phyloP scores from a whole-genome alignment of 108 stramenopile species.

The Skeletonema costatum region DNA sequence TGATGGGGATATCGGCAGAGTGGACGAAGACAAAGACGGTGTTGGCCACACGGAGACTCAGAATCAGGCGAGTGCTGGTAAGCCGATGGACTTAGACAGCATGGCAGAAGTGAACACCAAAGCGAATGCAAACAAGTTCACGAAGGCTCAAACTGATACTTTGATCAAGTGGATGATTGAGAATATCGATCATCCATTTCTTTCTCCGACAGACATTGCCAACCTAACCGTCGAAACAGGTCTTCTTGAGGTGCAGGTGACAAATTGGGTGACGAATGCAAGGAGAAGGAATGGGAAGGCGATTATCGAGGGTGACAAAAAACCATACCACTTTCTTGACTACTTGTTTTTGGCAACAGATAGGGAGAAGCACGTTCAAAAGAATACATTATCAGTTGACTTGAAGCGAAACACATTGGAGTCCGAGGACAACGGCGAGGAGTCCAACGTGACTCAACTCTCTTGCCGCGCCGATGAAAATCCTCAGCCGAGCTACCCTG shows the following conservation, averaged over 20 bases:
- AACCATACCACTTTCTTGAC: conserved; percentile 66
- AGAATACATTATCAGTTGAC: not conserved
- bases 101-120: not conserved
- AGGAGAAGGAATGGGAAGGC: conserved; percentile 63
- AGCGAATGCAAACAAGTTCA: conserved; percentile 53
- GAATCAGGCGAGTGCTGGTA: not conserved
- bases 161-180: conserved; percentile 69
- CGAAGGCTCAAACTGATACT: conserved; percentile 67
- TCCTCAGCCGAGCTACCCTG: not conserved
- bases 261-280: conserved; percentile 64
- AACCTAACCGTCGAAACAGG: conserved; percentile 5
- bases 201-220: conserved; percentile 6
- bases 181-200: conserved; percentile 44
- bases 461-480: too few species aligned
- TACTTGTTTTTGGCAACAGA: conserved; percentile 65
- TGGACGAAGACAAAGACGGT: not conserved
- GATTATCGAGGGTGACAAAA: conserved; percentile 49
- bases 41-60: not conserved
- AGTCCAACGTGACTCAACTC: not conserved
- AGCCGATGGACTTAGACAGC: not conserved
- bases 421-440: not conserved
- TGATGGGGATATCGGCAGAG: not conserved
- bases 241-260: conserved; percentile 9
- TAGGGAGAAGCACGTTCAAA: conserved; percentile 44
- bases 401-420: not conserved